These are phyloP conservation scores for Sporothrix pallida DNA, from an alignment of 2,329 filamentous ascomycete species.

Conservation along the genomic window DNA sequence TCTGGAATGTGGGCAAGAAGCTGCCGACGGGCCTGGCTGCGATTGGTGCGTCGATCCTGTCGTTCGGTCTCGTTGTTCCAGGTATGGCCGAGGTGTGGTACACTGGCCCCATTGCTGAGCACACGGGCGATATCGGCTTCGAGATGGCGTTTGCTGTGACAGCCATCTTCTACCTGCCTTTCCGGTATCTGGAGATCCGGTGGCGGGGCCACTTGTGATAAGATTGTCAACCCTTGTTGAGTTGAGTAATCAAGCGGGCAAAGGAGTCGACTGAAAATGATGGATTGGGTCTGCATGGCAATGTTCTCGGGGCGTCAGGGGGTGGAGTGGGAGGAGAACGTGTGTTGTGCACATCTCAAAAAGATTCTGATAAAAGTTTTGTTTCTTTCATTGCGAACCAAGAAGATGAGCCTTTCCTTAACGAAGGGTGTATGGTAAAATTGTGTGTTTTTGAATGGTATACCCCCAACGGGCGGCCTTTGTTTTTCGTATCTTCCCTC, in stretches of 20 bases:
- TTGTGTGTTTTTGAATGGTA: background rate
- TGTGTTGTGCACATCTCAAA: background rate
- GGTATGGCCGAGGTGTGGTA: conserved; percentile 68
- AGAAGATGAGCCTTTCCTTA: conserved; percentile 4
- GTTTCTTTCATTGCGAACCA: background rate
- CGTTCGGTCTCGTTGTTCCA: conserved; percentile 60
- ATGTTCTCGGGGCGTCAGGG: background rate
- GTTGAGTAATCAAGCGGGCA: background rate
- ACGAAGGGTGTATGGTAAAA: background rate
- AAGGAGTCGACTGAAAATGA: background rate
- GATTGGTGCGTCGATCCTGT: conserved; percentile 52
- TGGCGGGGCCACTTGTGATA: conserved; percentile 43
- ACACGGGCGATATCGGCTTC: conserved; percentile 69
- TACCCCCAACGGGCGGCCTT: background rate
- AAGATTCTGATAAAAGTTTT: conserved; percentile 5
- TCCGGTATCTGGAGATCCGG: conserved; percentile 53
- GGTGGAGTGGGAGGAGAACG: background rate
- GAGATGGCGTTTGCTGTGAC: conserved; percentile 65
- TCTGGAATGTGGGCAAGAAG: conserved; percentile 54
- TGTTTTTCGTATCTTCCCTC: background rate
- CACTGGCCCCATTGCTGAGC: conserved; percentile 63
- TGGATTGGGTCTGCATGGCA: background rate
- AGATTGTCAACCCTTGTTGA: background rate
- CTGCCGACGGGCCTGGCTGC: conserved; percentile 57
- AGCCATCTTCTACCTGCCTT: conserved; percentile 54